Base-by-base conservation (phyloP, 2,329 filamentous ascomycete genomes). In the Xylariaceae sp. region DNA sequence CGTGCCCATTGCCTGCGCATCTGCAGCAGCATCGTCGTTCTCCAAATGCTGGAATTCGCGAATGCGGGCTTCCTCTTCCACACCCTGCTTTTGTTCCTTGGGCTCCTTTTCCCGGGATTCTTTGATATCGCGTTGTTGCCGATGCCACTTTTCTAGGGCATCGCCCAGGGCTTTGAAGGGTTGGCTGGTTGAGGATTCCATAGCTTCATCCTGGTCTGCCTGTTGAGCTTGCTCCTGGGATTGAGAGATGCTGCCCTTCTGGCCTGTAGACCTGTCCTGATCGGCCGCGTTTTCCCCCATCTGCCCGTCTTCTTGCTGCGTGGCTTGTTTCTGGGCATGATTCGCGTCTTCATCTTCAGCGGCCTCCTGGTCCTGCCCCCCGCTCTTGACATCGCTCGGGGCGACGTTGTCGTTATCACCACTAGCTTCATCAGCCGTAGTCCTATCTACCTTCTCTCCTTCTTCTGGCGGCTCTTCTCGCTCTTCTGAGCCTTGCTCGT, bases 121-220 rank as follows among this genome's bases (percentile, higher is more conserved):
- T 53, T 74, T 66, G 47, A 98, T 96, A 41, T 94, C 83, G 29
- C 76, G 77, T 50, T 93, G 85, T 52, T 88, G 85, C 38, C 85
- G 77, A 58, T 96, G 89, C 86, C 89, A 98, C 48, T 82, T 77
- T 57, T 96, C 89, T 19, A 98, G 69, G 5, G 87, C 83, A 62
- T 98, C 88, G 15, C 92, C 92, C 19, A 98, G 75, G 53, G 94
- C 93, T 63, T 92, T 92, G 70, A 95, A 94, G 1, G 88, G 84
- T 46, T 92, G 77, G 29, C 70, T 63, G 27, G 64, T 56, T 9
- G 60, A 53, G 19, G 65, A 61, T 33, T 73, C 65, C 24, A 60
- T 55, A 18, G 43, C 40, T 38, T 54, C 53, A 3, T 63, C 57
- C 22, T 63, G 56, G n/a, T 70, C 64, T n/a, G 63, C 56, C 4